These are phyloP conservation scores for Ustilago lituana DNA, from an alignment of 1,284 basidiomycete genomes.

Conservation along the genomic window DNA sequence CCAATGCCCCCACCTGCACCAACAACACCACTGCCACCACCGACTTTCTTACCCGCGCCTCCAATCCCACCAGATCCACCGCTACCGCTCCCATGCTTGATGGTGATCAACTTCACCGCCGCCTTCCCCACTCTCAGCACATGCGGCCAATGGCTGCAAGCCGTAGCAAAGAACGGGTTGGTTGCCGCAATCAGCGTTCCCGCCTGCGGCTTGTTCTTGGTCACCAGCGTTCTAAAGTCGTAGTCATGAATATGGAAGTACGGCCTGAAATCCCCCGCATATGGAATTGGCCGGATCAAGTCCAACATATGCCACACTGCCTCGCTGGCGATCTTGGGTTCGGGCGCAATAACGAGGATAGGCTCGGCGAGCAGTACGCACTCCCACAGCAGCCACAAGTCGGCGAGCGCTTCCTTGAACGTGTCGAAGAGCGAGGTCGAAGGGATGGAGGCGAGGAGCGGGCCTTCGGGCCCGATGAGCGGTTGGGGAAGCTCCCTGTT, in stretches of 20 bases:
- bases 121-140: constrained; percentile 73
- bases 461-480: constrained; percentile 37
- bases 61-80: constrained; percentile 4
- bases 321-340: constrained; percentile 86
- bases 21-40: constrained; percentile 2
- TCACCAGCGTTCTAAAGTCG: constrained; percentile 80
- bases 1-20: constrained; percentile 66
- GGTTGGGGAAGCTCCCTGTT: constrained; percentile 38
- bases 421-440: constrained; percentile 70
- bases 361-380: constrained; percentile 80
- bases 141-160: constrained; percentile 92
- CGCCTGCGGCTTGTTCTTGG: constrained; percentile 82
- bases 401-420: constrained; percentile 71
- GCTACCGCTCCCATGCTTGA: constrained; percentile 23
- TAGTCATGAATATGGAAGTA: constrained; percentile 96
- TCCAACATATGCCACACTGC: constrained; percentile 74
- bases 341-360: constrained; percentile 82
- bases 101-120: constrained; percentile 41
- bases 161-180: constrained; percentile 90
- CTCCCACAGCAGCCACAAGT: constrained; percentile 78
- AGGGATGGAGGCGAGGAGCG: constrained; percentile 76
- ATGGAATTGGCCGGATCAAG: constrained; percentile 84
- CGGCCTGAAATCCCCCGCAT: constrained; percentile 85
- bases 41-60: constrained; percentile 12
- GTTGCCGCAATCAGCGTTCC: constrained; percentile 90